These are phyloP conservation scores for Chaetoceros tenuissimus DNA, from an alignment of 108 stramenopile species.

Conservation along the genomic window DNA sequence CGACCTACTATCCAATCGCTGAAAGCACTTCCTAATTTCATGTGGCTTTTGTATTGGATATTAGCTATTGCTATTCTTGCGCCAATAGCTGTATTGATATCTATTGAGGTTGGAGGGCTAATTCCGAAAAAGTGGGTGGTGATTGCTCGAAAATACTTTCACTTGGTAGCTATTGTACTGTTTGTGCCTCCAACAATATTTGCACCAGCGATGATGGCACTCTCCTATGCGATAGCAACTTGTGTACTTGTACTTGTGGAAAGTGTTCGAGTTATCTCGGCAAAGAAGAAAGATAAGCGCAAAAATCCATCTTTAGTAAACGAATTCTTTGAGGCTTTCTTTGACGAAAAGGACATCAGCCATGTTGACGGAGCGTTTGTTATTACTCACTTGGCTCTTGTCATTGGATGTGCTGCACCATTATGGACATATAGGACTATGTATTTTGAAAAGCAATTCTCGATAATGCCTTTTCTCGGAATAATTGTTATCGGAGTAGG, in stretches of 20 bases:
- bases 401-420: constrained; percentile 72
- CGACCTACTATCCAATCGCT: background rate
- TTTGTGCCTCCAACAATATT: constrained; percentile 49
- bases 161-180: constrained; percentile 56
- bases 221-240: constrained; percentile 68
- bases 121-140: constrained; percentile 17
- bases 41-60: background rate
- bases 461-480: constrained; percentile 37
- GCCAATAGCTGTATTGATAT: background rate
- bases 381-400: constrained; percentile 60
- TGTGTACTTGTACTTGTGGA: constrained; percentile 55
- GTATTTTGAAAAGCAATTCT: background rate
- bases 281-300: background rate
- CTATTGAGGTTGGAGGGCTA: background rate
- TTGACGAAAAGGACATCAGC: constrained; percentile 36
- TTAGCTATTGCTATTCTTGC: background rate
- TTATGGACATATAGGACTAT: constrained; percentile 44
- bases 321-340: constrained; percentile 25
- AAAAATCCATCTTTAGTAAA: constrained; percentile 1
- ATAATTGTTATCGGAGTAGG: constrained; percentile 66
- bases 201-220: constrained; percentile 55
- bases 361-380: constrained; percentile 31
- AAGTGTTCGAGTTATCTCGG: constrained; percentile 24
- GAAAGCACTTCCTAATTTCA: background rate
- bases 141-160: constrained; percentile 74